phyloP scores from a whole-genome alignment of 2,329 filamentous ascomycete species.

The Phialophora macrospora region DNA sequence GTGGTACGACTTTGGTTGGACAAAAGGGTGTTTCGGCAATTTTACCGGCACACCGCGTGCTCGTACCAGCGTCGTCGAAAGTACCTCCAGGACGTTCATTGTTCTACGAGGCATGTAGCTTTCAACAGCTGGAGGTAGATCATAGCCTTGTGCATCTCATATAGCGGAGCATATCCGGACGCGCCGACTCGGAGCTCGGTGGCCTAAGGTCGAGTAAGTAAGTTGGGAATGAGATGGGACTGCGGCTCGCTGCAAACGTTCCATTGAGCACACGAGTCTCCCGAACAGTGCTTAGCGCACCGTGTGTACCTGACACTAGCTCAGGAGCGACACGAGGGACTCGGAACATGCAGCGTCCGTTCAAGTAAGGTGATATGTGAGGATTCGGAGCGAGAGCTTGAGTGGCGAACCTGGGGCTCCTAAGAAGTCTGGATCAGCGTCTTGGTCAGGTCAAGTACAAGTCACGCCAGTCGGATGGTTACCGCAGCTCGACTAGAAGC shows the following conservation, averaged over 20 bases:
- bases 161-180: constrained; percentile 7
- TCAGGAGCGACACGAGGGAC: constrained; percentile 2
- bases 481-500: not conserved
- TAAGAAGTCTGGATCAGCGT: not conserved
- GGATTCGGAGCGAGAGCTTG: not conserved
- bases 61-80: constrained; percentile 10
- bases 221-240: not conserved
- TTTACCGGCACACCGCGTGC: not conserved
- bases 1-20: constrained; percentile 7
- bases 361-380: not conserved
- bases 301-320: constrained; percentile 6
- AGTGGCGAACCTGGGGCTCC: constrained; percentile 5
- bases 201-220: not conserved
- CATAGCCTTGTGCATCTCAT: constrained; percentile 1
- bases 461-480: constrained; percentile 8
- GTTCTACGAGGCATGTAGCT: constrained; percentile 6
- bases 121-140: not conserved
- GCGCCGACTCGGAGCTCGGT: not conserved
- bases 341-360: not conserved
- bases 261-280: constrained; percentile 2
- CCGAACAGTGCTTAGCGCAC: constrained; percentile 5
- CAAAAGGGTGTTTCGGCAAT: not conserved
- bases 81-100: constrained; percentile 6
- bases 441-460: constrained; percentile 3
- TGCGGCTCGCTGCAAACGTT: not conserved